Evolutionary conservation across 371 early-diverging fungal species (phyloP).

Genomic region (Mucor plumbeus): DNA sequence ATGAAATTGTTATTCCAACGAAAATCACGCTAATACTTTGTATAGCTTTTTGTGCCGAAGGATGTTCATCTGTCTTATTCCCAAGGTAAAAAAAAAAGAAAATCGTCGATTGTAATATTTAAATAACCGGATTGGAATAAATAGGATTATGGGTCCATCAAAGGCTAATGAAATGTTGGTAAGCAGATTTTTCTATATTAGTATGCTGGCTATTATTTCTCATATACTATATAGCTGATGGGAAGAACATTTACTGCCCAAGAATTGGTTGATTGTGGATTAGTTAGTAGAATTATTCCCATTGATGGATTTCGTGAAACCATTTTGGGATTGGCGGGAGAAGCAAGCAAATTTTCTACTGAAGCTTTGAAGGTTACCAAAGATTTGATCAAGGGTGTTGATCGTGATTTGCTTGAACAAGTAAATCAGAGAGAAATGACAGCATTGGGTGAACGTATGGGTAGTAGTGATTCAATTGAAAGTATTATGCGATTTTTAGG

Average conservation of each 20-base stretch:
- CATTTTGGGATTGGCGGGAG: conserved; percentile 52
- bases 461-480: conserved; percentile 44
- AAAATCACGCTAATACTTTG: background rate
- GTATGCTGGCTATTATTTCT: too few species aligned
- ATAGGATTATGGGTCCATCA: conserved; percentile 62
- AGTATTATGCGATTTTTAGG: conserved; percentile 47
- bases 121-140: background rate
- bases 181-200: background rate
- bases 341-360: conserved; percentile 55
- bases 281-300: conserved; percentile 59
- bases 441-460: conserved; percentile 44
- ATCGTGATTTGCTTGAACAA: conserved; percentile 49
- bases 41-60: conserved; percentile 70
- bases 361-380: conserved; percentile 67
- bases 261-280: conserved; percentile 57
- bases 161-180: conserved; percentile 71
- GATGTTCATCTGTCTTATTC: conserved; percentile 65
- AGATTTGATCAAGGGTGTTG: conserved; percentile 55
- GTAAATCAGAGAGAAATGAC: conserved; percentile 59
- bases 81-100: conserved; percentile 40
- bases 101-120: background rate
- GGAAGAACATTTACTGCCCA: conserved; percentile 60
- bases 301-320: conserved; percentile 56
- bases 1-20: background rate
- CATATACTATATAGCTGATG: conserved; percentile 29